phyloP scores from a whole-genome alignment of 306 rosid genomes.

The Corylus heterophylla region DNA sequence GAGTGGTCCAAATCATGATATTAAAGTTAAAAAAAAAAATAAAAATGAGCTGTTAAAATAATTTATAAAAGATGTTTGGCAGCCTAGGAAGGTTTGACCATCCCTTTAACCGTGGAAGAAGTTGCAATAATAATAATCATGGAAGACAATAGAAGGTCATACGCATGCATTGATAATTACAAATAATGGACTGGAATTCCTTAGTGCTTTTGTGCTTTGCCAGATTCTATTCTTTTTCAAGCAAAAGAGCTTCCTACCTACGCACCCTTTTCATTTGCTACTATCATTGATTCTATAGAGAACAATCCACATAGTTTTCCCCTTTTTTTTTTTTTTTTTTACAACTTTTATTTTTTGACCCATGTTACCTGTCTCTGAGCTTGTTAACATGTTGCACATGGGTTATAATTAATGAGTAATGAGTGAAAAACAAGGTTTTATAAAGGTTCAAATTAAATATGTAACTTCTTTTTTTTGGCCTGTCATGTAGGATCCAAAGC shows the following conservation, averaged over 20 bases:
- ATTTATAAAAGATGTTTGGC: too few species aligned
- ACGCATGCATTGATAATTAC: constrained; percentile 44
- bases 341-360: constrained; percentile 32
- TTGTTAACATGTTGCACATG: constrained; percentile 38
- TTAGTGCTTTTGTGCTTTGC: constrained; percentile 49
- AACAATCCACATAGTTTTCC: constrained; percentile 11
- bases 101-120: too few species aligned
- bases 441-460: background rate
- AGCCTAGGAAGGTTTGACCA: too few species aligned
- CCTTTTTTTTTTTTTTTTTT: constrained; percentile 5
- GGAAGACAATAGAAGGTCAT: background rate
- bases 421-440: constrained; percentile 2
- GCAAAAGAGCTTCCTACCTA: constrained; percentile 44
- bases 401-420: constrained; percentile 48
- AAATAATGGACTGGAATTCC: constrained; percentile 47
- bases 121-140: too few species aligned
- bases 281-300: constrained; percentile 27
- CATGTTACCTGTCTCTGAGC: constrained; percentile 28
- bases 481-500: constrained; percentile 74
- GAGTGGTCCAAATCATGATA: too few species aligned
- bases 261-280: constrained; percentile 19
- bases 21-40: too few species aligned
- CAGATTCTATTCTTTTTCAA: constrained; percentile 62
- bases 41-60: too few species aligned
- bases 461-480: background rate